Base-by-base conservation (phyloP, 257 asterid genomes). In the Gynochthodes officinalis region DNA sequence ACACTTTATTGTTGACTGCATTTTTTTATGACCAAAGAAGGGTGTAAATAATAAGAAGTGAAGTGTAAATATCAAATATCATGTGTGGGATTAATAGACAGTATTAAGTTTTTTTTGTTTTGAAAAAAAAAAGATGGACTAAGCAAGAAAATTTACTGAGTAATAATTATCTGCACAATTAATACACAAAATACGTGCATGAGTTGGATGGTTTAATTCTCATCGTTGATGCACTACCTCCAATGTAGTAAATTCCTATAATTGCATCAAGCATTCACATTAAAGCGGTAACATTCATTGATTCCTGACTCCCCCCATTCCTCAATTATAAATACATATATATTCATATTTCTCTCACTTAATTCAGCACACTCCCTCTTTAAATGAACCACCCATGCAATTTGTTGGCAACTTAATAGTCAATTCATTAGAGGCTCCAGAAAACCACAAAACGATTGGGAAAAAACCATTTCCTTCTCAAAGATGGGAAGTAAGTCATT, bases 151-250 rank as follows among this genome's bases (percentile, higher is more conserved):
- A 19, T n/a, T 16, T 25, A 27, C 11, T 54, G 2, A 23, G 27
- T 54, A 10, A 10, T 28, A 30, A 4, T 5, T 10, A 40, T n/a
- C 27, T 48, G 37, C 49, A 30, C 27, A 44, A 32, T 60, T 23
- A 54, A 65, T 68, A 40, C 15, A n/a, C 30, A 64, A 53, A 15
- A 58, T 63, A 19, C 48, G 44, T 76, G 66, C 67, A 67, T 54
- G 75, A 37, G 60, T 63, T 61, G 43, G 71, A 40, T 69, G 27
- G 71, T 63, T 78, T 73, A 7, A 59, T 27, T 77, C n/a, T 25
- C 60, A 69, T 80, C 63, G 50, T 21, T 70, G 91, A 89, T 90
- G 90, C 97, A 88, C 95, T 82, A 80, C 71, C 84, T 80, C 73
- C 79, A 3, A 50, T 21, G 87, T 82, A 89, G 67, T 86, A 79